Base-by-base conservation (phyloP, 495 filamentous ascomycete genomes). In the Penicillium pancosmium region DNA sequence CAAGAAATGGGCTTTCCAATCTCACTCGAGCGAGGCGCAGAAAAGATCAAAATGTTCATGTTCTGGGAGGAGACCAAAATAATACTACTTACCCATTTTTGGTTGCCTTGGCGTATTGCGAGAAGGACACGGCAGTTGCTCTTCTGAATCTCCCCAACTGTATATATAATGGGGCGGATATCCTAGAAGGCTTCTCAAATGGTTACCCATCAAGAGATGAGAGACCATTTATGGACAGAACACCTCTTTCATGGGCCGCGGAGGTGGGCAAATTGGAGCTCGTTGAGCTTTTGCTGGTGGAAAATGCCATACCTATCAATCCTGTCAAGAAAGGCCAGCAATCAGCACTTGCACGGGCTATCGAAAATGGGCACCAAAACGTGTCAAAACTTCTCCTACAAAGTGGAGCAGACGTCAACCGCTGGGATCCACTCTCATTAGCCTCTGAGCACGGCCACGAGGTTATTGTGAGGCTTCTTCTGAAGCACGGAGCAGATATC, bases 41-140 rank as follows among this genome's bases (percentile, higher is more conserved):
- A 46, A 35, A 44, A 0, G 48, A 69, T 11, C 59, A 59, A 0
- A 65, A 64, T 31, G 68, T 78, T 49, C 63, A 72, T 34, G 38
- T 71, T 15, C 58, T 65, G 55, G 61, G 62, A 4, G 3, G 78
- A 72, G 47, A 21, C 19, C 19, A 21, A 21, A 21, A 21, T 21
- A 69, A 69, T 16, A 79, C 68, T 16, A 79, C 68, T 1, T 62
- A 67, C 15, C 78, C 81, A 15, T 15, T 82, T 15, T 73, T 82
- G 62, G 80, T 76, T 6, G 78, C 74, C n/a, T 33, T 78, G 6
- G 75, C 72, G 27, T 68, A 46, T 8, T 34, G 61, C 0, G 68
- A 69, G 21, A 40, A 65, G 12, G 58, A 63, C 25, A 62, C 67
- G 18, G 61, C 68, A 16, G 40, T 60, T 18, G 65, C 65, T 13